phyloP scores from a whole-genome alignment of 2,329 filamentous ascomycete genomes.

The Penicillium frequentans region DNA sequence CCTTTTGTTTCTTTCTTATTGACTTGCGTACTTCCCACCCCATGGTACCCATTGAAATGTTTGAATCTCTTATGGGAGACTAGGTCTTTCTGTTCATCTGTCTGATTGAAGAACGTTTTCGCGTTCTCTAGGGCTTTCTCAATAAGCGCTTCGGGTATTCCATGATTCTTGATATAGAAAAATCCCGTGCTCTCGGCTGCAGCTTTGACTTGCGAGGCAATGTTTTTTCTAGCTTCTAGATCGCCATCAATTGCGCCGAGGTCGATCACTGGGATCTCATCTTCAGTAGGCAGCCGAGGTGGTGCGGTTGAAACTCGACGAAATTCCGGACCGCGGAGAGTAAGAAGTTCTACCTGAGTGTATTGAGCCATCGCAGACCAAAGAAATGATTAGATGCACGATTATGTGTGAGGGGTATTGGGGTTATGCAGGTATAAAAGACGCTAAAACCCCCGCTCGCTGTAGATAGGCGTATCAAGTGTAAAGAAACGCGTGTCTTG shows the following conservation, averaged over 20 bases:
- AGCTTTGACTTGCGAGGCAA: constrained; percentile 44
- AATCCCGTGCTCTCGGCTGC: constrained; percentile 56
- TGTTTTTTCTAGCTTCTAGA: constrained; percentile 35
- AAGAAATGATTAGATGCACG: background rate
- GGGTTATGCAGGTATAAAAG: background rate
- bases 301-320: constrained; percentile 45
- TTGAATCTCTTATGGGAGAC: constrained; percentile 34
- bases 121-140: constrained; percentile 17
- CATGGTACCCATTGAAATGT: constrained; percentile 51
- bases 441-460: background rate
- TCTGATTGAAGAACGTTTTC: constrained; percentile 50
- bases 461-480: background rate
- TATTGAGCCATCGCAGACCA: constrained; percentile 11
- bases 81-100: constrained; percentile 45
- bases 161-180: constrained; percentile 57
- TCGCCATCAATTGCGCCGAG: constrained; percentile 43
- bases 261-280: constrained; percentile 58
- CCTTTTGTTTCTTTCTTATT: constrained; percentile 34
- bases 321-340: constrained; percentile 46
- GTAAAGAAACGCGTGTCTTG: background rate
- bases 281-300: constrained; percentile 40
- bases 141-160: constrained; percentile 37
- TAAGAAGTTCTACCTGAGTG: constrained; percentile 47
- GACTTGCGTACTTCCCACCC: constrained; percentile 28
- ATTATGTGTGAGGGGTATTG: background rate